These are phyloP conservation scores for Trametes meyenii DNA, from an alignment of 768 basidiomycete species.

Conservation along the genomic window DNA sequence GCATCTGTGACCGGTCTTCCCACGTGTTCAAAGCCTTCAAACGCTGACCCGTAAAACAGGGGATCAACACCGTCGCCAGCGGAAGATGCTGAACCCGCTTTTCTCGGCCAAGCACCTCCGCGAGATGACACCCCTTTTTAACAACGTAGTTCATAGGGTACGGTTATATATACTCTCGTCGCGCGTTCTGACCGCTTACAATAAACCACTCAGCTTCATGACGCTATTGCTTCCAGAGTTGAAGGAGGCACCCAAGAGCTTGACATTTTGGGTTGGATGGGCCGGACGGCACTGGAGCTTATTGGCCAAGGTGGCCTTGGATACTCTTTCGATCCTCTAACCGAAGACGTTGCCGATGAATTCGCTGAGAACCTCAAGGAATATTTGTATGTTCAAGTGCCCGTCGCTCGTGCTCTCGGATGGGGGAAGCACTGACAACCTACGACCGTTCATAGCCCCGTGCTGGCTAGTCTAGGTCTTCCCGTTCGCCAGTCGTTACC, in stretches of 20 bases:
- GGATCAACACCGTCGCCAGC: slow-evolving; percentile 27
- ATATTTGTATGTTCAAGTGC: slow-evolving; percentile 32
- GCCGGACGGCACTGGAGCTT: slow-evolving; percentile 48
- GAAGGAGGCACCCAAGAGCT: slow-evolving; percentile 24
- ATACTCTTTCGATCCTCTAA: slow-evolving; percentile 39
- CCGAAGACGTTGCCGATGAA: slow-evolving; percentile 30
- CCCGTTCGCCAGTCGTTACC: slow-evolving; percentile 16
- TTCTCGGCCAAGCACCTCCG: slow-evolving; percentile 23
- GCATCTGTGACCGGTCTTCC: no score
- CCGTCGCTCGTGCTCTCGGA: neutral
- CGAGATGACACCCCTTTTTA: slow-evolving; percentile 21
- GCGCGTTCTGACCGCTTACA: neutral
- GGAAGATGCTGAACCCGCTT: slow-evolving; percentile 26
- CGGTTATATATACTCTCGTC: neutral
- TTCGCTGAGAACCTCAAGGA: slow-evolving; percentile 9
- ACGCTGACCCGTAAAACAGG: slow-evolving; percentile 13
- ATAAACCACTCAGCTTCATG: neutral
- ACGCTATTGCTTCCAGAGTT: neutral
- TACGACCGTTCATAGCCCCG: neutral
- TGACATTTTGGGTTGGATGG: slow-evolving; percentile 37
- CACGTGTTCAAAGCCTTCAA: no score
- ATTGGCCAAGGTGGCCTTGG: slow-evolving; percentile 48
- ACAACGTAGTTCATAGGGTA: slow-evolving; percentile 17
- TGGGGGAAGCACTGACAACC: neutral
- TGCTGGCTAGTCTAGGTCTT: neutral